Percentiles rank a stretch among this genome's conserved stretches.
Conservation (phyloP, 768 basidiomycete genomes). For the Leccinum barrowsii region DNA sequence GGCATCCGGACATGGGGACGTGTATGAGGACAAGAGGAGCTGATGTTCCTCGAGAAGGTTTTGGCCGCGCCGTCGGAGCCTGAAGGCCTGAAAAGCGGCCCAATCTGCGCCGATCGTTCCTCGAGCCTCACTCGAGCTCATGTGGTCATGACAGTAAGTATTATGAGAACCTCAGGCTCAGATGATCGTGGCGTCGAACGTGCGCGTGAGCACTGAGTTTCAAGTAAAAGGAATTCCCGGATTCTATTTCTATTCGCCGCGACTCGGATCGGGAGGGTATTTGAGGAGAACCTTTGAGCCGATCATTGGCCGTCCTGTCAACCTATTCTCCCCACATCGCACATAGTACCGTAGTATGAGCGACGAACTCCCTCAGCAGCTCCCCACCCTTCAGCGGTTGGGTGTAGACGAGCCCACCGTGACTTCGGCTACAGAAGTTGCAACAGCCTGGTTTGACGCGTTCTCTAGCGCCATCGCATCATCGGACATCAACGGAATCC, state of each 20-base stretch:
- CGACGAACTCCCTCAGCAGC: conserved; percentile 24
- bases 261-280: background rate
- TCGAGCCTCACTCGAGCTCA: too few relatives aligned
- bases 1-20: too few relatives aligned
- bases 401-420: conserved; percentile 22
- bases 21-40: too few relatives aligned
- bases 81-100: too few relatives aligned
- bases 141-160: too few relatives aligned
- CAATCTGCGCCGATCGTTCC: too few relatives aligned
- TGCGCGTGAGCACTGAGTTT: too few relatives aligned
- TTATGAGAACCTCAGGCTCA: too few relatives aligned
- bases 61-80: too few relatives aligned
- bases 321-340: background rate
- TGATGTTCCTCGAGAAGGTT: too few relatives aligned
- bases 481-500: conserved; percentile 13
- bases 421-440: conserved; percentile 19
- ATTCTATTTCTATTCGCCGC: background rate
- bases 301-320: background rate
- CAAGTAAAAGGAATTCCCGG: too few relatives aligned
- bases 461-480: conserved; percentile 23
- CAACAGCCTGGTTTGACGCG: conserved; percentile 22
- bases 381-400: conserved; percentile 29
- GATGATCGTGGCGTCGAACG: too few relatives aligned
- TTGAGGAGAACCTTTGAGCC: background rate
- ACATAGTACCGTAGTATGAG: conserved; percentile 8